Base-by-base conservation (phyloP, 768 basidiomycete genomes). In the Amanita exitialis region DNA sequence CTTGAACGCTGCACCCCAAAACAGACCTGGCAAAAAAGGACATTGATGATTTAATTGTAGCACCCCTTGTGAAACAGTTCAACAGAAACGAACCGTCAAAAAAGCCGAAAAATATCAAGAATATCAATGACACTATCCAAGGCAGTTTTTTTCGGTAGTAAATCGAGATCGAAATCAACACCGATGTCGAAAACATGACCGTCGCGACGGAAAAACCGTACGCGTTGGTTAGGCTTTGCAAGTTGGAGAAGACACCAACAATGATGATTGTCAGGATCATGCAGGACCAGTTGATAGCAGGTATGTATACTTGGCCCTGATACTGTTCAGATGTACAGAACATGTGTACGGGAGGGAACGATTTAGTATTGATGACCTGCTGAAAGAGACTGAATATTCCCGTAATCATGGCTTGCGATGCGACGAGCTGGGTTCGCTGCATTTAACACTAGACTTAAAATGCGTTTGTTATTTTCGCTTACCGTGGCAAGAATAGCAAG, bases 361-460 rank as follows among this genome's bases (percentile, higher is more conserved):
- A 70, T 52, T 78, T 77, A 63, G 75, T 71, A 58, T 79, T 80
- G 56, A 85, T 74, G 44, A 86, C 65, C 62, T 86, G 85, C 56
- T 86, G 81, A 3, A 78, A 57, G 10, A 81, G 66, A 59, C 71
- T 74, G 69, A 79, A 86, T 0, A 79, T 77, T 0, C 80, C 84
- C 0, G 82, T 82, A 56, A 86, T 84, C 73, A 84, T 72, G 4
- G 83, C 79, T 64, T 82, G 79, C 4, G 80, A 82, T 8, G 80
- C 81, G 34, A 81, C 73, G 46, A 80, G 65, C 77, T 80, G 49
- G n/a, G 8, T 45, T 10, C 23, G 4, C 20, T 3, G n/a, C 49
- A 52, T 39, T 39, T 12, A 36, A 18, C 13, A 21, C 4, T 13
- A 44, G 23, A 30, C 5, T 5, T 30, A 4, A 30, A 6, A 30